Percentiles rank a stretch among this genome's conserved stretches.
These are phyloP conservation scores for Candida pini DNA, from an alignment of 805 yeast species.

Conservation along the genomic window DNA sequence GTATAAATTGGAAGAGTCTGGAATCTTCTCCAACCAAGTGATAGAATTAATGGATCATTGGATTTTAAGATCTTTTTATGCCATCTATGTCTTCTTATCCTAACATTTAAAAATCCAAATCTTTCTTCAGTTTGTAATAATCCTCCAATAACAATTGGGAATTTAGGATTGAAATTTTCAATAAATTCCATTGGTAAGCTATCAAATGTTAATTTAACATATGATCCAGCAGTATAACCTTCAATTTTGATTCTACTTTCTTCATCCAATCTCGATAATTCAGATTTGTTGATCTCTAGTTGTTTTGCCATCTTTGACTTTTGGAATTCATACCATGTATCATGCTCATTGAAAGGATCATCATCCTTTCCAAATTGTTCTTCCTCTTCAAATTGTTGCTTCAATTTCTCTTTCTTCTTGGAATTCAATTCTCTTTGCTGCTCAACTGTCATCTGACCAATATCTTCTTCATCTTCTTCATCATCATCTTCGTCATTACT, in stretches of 20 bases:
- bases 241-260: slow-evolving; percentile 78
- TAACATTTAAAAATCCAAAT: slow-evolving; percentile 87
- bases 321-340: slow-evolving; percentile 96
- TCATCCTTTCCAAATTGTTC: slow-evolving; percentile 76
- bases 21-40: slow-evolving; percentile 97
- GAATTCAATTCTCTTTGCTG: slow-evolving; percentile 79
- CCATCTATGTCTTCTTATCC: slow-evolving; percentile 98
- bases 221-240: slow-evolving; percentile 91
- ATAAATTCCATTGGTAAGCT: slow-evolving; percentile 84
- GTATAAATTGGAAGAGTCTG: slow-evolving; percentile 95
- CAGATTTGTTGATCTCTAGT: slow-evolving; percentile 84
- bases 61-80: slow-evolving; percentile 92
- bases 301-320: slow-evolving; percentile 97
- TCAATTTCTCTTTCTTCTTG: slow-evolving; percentile 79
- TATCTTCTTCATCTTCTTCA: slow-evolving; percentile 36
- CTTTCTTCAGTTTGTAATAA: slow-evolving; percentile 83
- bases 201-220: slow-evolving; percentile 83
- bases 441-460: slow-evolving; percentile 49
- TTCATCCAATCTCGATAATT: slow-evolving; percentile 64
- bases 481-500: slow-evolving; percentile 35
- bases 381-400: slow-evolving; percentile 85
- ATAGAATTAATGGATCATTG: slow-evolving; percentile 89
- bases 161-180: slow-evolving; percentile 78
- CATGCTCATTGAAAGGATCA: slow-evolving; percentile 61
- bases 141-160: slow-evolving; percentile 88